Evolutionary conservation across 2,329 filamentous ascomycete species (phyloP), one percentile per base, ranked within the genome.

Genomic region (Ophiostoma sp.): DNA sequence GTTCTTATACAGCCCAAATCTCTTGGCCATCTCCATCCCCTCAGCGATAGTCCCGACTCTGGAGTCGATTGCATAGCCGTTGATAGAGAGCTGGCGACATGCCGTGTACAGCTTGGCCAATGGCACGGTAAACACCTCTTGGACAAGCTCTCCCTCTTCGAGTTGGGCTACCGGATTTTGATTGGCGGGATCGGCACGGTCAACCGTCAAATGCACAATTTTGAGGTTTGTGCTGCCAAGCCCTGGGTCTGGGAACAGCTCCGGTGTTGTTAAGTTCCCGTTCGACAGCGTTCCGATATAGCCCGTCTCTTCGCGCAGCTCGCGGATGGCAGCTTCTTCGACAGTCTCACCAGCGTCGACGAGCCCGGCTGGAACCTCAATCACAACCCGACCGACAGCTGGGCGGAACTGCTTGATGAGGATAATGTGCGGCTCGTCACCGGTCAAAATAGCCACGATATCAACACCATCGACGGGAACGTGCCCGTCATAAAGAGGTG

Each of bases 21-120:
- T 78, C 79, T 87, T 89, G 27, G 89, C 89, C 71, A 92, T 79
- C 75, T 93, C 87, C 70, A 94, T 87, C 0, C 91, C 91, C 76
- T 94, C 90, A 0, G 91, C 91, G 63, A 94, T 78, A 5, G 89
- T 91, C 1, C 89, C 91, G 2, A 94, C 88, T 52, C 91, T 82
- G 5, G 90, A 90, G 77, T 95, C 91, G 72, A 95, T 91, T 0
- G 89, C 91, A 76, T 85, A 93, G 0, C 91, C 91, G 71, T 92
- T 81, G 2, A 79, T 79, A 75, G 93, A 90, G 0, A 93, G 80
- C 71, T 77, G 83, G 76, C 86, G 86, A 75, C 88, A 88, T 75
- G 89, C 87, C 0, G 82, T 82, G 80, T 89, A 92, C 52, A 94
- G 77, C 14, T 83, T 80, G 27, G 78, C 79, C 60, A 94, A 75